Percentiles rank a stretch among this genome's conserved stretches.
Evolutionary conservation across 345 rosid genomes (phyloP).

Genomic region (Bretschneidera sinensis): DNA sequence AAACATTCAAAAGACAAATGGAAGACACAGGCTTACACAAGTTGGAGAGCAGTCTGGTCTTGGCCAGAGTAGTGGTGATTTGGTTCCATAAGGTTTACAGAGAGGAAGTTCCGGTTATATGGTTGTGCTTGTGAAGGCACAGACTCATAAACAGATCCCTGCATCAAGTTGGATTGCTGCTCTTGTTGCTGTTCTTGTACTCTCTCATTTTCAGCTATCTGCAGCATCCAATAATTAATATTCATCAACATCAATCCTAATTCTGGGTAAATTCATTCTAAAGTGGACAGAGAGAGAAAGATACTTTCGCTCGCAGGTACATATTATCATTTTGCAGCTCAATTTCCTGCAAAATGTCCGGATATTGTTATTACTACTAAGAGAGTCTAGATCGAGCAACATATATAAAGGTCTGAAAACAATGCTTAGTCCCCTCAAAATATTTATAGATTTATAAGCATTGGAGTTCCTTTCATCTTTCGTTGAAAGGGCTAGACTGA

Average conservation of each 20-base stretch:
- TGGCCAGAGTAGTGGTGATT: conserved; percentile 43
- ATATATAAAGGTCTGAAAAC: no score
- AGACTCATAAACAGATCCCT: conserved; percentile 38
- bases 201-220: conserved; percentile 67
- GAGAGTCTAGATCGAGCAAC: no score
- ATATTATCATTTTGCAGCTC: conserved; percentile 80
- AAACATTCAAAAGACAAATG: no score
- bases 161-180: conserved; percentile 37
- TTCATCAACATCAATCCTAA: background rate
- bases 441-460: no score
- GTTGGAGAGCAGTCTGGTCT: conserved; percentile 65
- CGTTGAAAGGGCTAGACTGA: no score
- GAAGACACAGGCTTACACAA: conserved; percentile 36
- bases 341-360: conserved; percentile 57
- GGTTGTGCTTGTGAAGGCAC: conserved; percentile 39
- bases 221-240: conserved; percentile 6
- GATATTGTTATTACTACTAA: background rate
- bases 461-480: no score
- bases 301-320: conserved; percentile 71
- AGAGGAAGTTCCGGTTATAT: conserved; percentile 54
- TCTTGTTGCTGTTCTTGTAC: conserved; percentile 32
- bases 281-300: background rate
- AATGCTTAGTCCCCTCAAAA: no score
- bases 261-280: background rate
- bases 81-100: conserved; percentile 57